Base-by-base conservation (phyloP, 306 rosid genomes). In the Malus sieversii region DNA sequence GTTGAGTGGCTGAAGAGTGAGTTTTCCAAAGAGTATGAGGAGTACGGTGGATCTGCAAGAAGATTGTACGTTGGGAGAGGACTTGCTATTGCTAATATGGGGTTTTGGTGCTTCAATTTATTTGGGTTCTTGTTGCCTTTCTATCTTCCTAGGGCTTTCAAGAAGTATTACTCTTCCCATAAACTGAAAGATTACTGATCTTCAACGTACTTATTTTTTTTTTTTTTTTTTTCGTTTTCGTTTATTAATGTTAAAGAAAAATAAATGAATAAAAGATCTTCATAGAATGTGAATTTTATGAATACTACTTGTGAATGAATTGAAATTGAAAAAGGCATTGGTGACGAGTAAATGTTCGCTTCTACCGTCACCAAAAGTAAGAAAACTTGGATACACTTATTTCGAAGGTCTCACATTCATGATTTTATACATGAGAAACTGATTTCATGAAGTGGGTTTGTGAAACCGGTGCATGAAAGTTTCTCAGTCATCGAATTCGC, bases 111-210 rank as follows among this genome's bases (percentile, higher is more conserved):
- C 82, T 96, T 85, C 82, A 96, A 96, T 84, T 87, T 96, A 35
- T 92, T 96, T 82, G 98, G 97, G 4, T 92, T 96, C 80, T 80
- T 96, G 40, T 75, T 96, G 79, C 99, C 98, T 66, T 84, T 96
- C 73, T 96, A 92, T 90, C 88, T 96, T 74, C 99, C 99, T 1
- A 92, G 63, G 69, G 98, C 91, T 79, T 92, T 96, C 51, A 89
- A 86, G 83, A 58, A 68, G 52, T 92, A 95, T 78, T 90, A 88
- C 81, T 83, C 89, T 11, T 48, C 46, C 1, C 70, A 57, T 12
- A 89, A 92, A 73, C 77, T 61, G 59, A 81, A 84, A 70, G 83
- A 82, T 6, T 80, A 73, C 74, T 65, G 38, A 76, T 15, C 11
- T 3, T 19, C 29, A 18, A 14, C 51, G 58, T 4, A 13, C 12